Base-by-base conservation (phyloP, 176 grass and related monocot species). In the Aegilops sharonensis region DNA sequence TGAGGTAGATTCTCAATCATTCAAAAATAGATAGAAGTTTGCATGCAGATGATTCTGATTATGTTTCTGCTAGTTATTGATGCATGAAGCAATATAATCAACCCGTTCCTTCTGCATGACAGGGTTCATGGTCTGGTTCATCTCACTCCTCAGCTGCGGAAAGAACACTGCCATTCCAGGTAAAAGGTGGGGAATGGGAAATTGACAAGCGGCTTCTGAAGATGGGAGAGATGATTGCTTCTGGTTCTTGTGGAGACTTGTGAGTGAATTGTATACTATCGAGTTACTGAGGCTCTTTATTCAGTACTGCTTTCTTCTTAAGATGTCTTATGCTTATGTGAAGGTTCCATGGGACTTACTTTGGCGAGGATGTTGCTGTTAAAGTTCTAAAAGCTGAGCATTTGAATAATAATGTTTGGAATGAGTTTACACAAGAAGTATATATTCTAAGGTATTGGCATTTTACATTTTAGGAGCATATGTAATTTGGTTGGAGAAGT, bases 61-160 rank as follows among this genome's bases (percentile, higher is more conserved):
- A 6, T 89, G 43, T 73, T 60, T 79, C 31, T 82, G 35, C 60
- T 72, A 67, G 34, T 85, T 30, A 40, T 71, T 82, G 27, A 50
- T 70, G 63, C 50, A 31, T 29, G 36, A 77, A 37, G 11, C 42
- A 35, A 64, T 85, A 59, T 86, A 77, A 56, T 56, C 32, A 80
- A 37, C 12, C 64, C 50, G 15, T 69, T 62, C 50, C 24, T 89
- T 91, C 79, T 73, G 78, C 68, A 34, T 37, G 71, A 62, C 79
- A 99, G 97, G 97, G 92, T 84, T 99, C 97, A 62, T 99, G 94
- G 97, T 99, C 94, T 87, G 97, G 97, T 84, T 99, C 97, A 79
- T 99, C 97, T 88, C 97, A 99, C 81, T 96, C 97, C 40, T 99
- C 97, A 90, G 94, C 94, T 42, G 81, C 94, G 23, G 97, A 96